Evolutionary conservation across 1,139 yeast species (phyloP), one percentile per base, ranked within the genome.

Genomic region (Kodamaea fungicola): DNA sequence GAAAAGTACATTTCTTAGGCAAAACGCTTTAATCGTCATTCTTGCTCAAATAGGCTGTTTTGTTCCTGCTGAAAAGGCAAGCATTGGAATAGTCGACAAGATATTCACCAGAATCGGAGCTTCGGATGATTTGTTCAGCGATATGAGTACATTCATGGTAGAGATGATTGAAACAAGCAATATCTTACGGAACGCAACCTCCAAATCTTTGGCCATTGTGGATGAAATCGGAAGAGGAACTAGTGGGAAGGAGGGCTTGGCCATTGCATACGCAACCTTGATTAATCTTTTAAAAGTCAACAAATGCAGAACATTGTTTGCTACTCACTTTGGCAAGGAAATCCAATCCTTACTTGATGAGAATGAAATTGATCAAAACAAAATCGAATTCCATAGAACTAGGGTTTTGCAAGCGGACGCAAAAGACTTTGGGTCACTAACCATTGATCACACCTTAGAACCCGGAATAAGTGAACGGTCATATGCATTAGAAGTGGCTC

Each of bases 201-300:
- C 70, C 0, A 61, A 71, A 31, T 89, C 97, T 0, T 61, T 92
- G 44, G 96, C 96, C 0, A 84, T 92, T 24, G 77, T 92, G 32
- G 98, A 92, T 61, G 98, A 92, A 51, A 82, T 92, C n/a, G 98
- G 98, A 0, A 70, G 98, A 42, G 98, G 98, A 0, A 92, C 98
- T 0, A 85, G 96, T 44, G 84, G 90, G 0, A 69, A 71, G 38
- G 98, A 92, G 61, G 97, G 98, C 1, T 68, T 88, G 7, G 86
- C 97, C 0, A 81, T 92, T 40, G 97, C 98, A 0, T 89, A 74
- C 63, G 94, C 96, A 0, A 76, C 95, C 0, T 62, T 92, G 33
- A 58, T 75, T 28, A 77, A 82, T 51, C 60, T 92, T 35, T 51
- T 78, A 9, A 58, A 64, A 7, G 61, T 57, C 2, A 86, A 83